Evolutionary conservation across 2,329 filamentous ascomycete genomes (phyloP).

Genomic region (Berkeleyomyces rouxiae): DNA sequence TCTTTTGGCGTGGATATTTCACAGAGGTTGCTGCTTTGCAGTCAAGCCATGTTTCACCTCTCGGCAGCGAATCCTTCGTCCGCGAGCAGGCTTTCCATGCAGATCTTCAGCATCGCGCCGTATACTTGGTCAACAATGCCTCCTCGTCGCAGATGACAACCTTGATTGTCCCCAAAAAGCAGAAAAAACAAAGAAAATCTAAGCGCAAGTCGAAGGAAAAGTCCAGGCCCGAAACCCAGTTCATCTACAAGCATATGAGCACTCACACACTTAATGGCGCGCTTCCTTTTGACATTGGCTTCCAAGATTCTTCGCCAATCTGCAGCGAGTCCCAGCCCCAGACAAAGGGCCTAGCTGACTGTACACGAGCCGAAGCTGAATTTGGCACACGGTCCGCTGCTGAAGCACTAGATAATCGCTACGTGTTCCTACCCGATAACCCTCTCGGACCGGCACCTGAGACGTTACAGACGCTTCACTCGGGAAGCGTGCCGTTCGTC

Average conservation of each 20-base stretch:
- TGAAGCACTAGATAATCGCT: constrained; percentile 32
- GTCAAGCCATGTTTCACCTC: background rate
- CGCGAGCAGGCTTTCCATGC: constrained; percentile 42
- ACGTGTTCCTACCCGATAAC: constrained; percentile 56
- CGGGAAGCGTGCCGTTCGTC: constrained; percentile 51
- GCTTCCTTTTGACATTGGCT: constrained; percentile 25
- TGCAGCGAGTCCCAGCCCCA: constrained; percentile 1
- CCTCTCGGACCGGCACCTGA: constrained; percentile 52
- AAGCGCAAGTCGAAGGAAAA: background rate
- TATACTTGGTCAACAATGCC: constrained; percentile 50
- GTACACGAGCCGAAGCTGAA: constrained; percentile 34
- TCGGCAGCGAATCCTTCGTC: constrained; percentile 31
- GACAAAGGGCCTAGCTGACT: constrained; percentile 18
- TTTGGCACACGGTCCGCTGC: constrained; percentile 22
- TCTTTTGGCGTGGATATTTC: constrained; percentile 53
- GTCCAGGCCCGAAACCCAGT: constrained; percentile 1
- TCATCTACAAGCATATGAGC: constrained; percentile 3
- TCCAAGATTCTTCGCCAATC: background rate
- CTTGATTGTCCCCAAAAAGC: constrained; percentile 33
- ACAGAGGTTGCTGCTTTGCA: constrained; percentile 3
- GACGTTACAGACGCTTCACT: constrained; percentile 37
- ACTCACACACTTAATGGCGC: constrained; percentile 22
- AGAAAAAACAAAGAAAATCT: constrained; percentile 20
- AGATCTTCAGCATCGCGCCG: constrained; percentile 52
- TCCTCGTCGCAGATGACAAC: constrained; percentile 35